Conservation (phyloP, 208 protist species). For the Leishmania aethiopica region DNA sequence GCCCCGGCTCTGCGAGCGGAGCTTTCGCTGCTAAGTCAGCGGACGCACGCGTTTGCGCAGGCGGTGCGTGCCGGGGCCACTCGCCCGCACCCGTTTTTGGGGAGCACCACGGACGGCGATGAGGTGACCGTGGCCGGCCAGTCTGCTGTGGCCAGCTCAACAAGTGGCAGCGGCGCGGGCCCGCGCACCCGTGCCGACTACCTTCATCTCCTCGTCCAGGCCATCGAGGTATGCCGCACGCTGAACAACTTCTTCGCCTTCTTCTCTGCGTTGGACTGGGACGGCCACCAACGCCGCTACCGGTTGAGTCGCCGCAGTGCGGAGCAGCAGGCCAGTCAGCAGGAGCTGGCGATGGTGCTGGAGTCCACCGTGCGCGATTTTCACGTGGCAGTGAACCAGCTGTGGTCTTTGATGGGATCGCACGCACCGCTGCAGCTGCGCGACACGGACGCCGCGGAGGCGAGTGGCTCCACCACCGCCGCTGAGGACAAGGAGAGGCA, state of each 20-base stretch:
- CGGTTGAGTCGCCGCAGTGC: conserved; percentile 19
- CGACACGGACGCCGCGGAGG: conserved; percentile 1
- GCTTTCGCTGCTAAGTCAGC: conserved; percentile 11
- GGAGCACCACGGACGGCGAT: not conserved
- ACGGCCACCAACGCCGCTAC: conserved; percentile 17
- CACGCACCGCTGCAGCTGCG: conserved; percentile 14
- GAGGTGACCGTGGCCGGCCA: not conserved
- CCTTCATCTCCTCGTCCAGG: conserved; percentile 19
- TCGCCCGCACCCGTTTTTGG: conserved; percentile 4
- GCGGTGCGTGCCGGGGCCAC: conserved; percentile 11
- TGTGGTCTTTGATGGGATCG: conserved; percentile 36
- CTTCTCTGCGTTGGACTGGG: conserved; percentile 29
- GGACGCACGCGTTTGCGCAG: conserved; percentile 7
- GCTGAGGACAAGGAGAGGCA: not conserved
- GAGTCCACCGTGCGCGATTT: conserved; percentile 14
- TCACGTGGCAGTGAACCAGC: conserved; percentile 12
- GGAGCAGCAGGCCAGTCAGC: conserved; percentile 24
- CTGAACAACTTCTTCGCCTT: conserved; percentile 39
- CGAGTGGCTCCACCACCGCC: not conserved
- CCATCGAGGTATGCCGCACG: conserved; percentile 26
- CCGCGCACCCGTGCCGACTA: not conserved
- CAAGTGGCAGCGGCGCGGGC: not conserved
- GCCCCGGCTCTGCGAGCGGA: conserved; percentile 8
- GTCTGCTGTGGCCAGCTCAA: not conserved
- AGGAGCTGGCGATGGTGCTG: conserved; percentile 24